Base-by-base conservation (phyloP, 331 rosid genomes). In the Malus hybrid region DNA sequence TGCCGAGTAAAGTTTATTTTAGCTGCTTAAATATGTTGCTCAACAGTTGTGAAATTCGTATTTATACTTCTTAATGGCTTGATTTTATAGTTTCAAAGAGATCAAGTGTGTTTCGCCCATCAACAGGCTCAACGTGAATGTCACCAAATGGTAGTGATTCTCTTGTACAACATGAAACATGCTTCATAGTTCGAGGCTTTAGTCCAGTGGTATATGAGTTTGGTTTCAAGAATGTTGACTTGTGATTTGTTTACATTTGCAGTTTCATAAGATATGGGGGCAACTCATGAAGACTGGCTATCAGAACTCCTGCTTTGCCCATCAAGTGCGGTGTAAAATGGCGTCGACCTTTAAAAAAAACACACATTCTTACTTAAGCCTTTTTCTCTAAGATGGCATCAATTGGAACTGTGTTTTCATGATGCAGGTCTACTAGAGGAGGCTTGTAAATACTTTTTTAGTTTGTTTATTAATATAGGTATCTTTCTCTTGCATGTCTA, bases 211-310 rank as follows among this genome's bases (percentile, higher is more conserved):
- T 32, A 16, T 60, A 36, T 28, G 4, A 63, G 39, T 33, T 62
- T 20, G 63, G 19, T 46, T 28, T n/a, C 22, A 20, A 26, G 34
- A 56, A 55, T 62, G 46, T 63, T 71, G 70, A 78, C 58, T 29
- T 22, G 11, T 73, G 68, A 36, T 28, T 72, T 28, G 48, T 52
- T 70, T 70, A 74, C 62, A 24, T 52, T 72, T 81, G 66, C 87
- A 92, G 99, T 95, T 90, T 82, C 99, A 95, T 52, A 72, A 85
- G 78, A 88, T 87, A 52, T 92, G 99, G 99, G 99, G 99, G 20
- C 99, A 95, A 71, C 99, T 95, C 58, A 89, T 95, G 97, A 95
- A 92, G 87, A 92, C 99, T 50, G 97, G 99, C 68, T 90, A 84
- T 79, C 97, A 95, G 83, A 95, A 92, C 87, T 95, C 99, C 63